Percentiles rank a stretch among this genome's conserved stretches.
These are phyloP conservation scores for Terfezia boudieri DNA, from an alignment of 495 filamentous ascomycete genomes.

Conservation along the genomic window DNA sequence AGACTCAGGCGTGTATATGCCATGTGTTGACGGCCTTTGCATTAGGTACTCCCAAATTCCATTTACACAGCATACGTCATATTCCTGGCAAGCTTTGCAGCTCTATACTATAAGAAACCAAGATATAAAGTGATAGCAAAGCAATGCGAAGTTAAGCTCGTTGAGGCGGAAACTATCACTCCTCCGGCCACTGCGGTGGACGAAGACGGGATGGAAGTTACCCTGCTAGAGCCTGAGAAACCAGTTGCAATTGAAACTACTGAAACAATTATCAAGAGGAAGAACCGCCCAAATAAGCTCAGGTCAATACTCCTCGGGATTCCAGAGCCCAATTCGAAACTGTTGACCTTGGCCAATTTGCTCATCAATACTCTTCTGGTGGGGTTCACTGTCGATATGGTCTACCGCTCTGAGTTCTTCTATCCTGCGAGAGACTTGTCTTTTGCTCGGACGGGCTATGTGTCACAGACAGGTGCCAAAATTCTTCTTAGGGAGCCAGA, in stretches of 20 bases:
- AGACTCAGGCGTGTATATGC: neutral
- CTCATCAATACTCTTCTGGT: conserved; percentile 46
- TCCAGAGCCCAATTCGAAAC: conserved; percentile 39
- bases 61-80: conserved; percentile 49
- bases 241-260: conserved; percentile 30
- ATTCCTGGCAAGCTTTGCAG: conserved; percentile 47
- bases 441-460: conserved; percentile 65
- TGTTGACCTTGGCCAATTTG: conserved; percentile 38
- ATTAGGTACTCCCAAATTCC: conserved; percentile 35
- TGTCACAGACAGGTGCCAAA: conserved; percentile 58
- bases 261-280: conserved; percentile 26
- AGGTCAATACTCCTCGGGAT: conserved; percentile 52
- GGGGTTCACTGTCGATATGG: conserved; percentile 45
- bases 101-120: conserved; percentile 32
- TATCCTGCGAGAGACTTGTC: conserved; percentile 53
- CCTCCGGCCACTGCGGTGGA: conserved; percentile 18
- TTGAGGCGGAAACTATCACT: conserved; percentile 24
- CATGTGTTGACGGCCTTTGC: conserved; percentile 1
- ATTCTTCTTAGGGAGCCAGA: conserved; percentile 71
- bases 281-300: conserved; percentile 24
- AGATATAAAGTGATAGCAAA: conserved; percentile 37
- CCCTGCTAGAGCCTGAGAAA: conserved; percentile 15
- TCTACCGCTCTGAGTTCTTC: conserved; percentile 42
- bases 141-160: conserved; percentile 36
- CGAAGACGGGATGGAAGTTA: conserved; percentile 11